Evolutionary conservation across 2,329 filamentous ascomycete species (phyloP), one percentile per base, ranked within the genome.

Genomic region (Pestalotiopsis sp.): DNA sequence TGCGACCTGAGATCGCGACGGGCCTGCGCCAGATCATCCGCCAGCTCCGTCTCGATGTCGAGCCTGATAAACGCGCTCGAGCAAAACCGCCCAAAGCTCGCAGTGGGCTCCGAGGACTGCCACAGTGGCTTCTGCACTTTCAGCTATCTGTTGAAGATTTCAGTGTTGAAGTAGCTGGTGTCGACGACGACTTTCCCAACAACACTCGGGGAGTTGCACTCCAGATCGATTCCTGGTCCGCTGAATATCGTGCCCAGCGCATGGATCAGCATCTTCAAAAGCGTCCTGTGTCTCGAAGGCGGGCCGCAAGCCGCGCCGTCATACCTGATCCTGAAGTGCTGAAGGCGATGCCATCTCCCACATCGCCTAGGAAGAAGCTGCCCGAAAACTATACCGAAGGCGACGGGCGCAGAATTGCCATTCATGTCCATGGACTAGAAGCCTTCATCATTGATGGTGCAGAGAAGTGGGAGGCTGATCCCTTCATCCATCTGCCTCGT

Each of bases 1-100:
- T 98, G 9, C 91, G 95, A 25, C 91, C 93, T 5, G 96, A 99
- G 76, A 97, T 99, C 69, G 96, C 92, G 66, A 92, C 97, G 75
- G 97, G 96, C 25, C 86, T 99, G 39, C 93, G 93, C 27, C 94
- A 98, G 78, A 98, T 99, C 71, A 90, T 98, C 14, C 89, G 90
- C 57, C 94, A 98, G 76, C 86, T 98, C 65, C 89, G 91, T 59
- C 89, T 89, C 38, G 90, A 93, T 70, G 87, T 92, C 11, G 87
- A 92, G 71, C 87, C 90, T 3, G 88, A 90, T 69, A 91, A 88
- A 76, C 82, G 87, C 49, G 79, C 78, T 3, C 78, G 78, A 52
- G 82, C 83, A n/a, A 86, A 82, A 68, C 83, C 83, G 11, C 79
- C 83, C 41, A 84, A 81, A 69, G 87, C 88, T 64, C 85, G 84